Evolutionary conservation across 345 rosid species (phyloP), one percentile per base, ranked within the genome.

Genomic region (Bruguiera sexangula): DNA sequence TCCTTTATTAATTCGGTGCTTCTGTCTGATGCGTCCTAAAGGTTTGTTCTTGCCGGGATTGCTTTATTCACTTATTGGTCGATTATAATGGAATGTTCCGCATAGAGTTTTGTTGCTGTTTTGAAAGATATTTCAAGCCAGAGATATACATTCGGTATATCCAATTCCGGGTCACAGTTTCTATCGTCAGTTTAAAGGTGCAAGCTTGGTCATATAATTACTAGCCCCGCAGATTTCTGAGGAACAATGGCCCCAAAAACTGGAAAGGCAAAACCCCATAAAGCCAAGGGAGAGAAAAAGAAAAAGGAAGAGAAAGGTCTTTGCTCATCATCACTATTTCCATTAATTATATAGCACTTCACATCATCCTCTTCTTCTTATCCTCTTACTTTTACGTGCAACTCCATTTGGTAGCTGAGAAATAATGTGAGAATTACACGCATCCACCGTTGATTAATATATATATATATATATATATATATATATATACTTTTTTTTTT

Each of bases 271-370:
- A 77, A 77, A 53, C 73, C 74, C 4, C 74, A 77, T 64, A 77
- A 77, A 65, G 76, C 76, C 43, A 77, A 69, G n/a, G 80, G 80
- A 58, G 80, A 77, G 18, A 77, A 77, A 27, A 77, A 77, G 76
- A 77, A 73, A 61, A 77, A 73, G 67, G 80, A 77, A 60, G 80
- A 77, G 62, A 77, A 73, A 77, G 80, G 80, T 77, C 66, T 34
- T 27, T 13, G 0, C 29, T 5, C 20, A 13, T 32, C 26, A 22
- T 32, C 32, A 22, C 20, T 43, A 19, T 48, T 48, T 51, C 18
- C 50, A 11, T 43, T 3, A 43, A 43, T 43, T 43, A 11, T 3
- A 43, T 43, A 0, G 18, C 50, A 43, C 15, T 43, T 43, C 50
- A 24, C 31, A 19, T 50, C 50, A 26, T 54, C 37, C 15, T 15